Evolutionary conservation across 371 early-diverging fungal species (phyloP).

Genomic region (Conidiobolus incongruus): DNA sequence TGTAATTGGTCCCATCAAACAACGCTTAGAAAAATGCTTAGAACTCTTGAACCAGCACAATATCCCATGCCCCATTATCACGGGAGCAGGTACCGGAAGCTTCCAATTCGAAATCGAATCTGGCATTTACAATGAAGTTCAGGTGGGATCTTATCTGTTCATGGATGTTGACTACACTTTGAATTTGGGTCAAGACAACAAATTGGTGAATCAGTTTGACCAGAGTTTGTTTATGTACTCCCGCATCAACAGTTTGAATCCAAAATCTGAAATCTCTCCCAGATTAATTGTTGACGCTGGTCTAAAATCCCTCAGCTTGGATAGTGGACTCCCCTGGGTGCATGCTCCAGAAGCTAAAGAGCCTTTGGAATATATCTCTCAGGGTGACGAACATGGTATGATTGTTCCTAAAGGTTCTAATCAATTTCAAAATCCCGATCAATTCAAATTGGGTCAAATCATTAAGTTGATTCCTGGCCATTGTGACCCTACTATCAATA

Average conservation of each 20-base stretch:
- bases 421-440: not conserved
- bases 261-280: not conserved
- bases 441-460: not conserved
- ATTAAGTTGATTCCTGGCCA: slow-evolving; percentile 1
- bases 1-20: not conserved
- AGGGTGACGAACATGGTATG: slow-evolving; percentile 3
- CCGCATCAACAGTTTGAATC: not conserved
- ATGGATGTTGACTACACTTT: slow-evolving; percentile 2
- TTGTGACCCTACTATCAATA: slow-evolving; percentile 4
- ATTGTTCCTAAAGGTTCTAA: not conserved
- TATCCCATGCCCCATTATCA: not conserved
- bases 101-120: slow-evolving; percentile 4
- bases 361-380: not conserved
- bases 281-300: slow-evolving; percentile 1
- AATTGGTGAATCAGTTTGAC: not conserved
- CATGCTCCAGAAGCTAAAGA: not conserved
- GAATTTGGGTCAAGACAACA: not conserved
- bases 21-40: not conserved
- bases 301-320: not conserved
- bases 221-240: not conserved
- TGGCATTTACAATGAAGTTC: slow-evolving; percentile 1
- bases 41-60: not conserved
- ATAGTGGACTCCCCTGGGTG: not conserved
- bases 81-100: slow-evolving; percentile 3
- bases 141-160: slow-evolving; percentile 1